Conservation (phyloP, 1,139 yeast genomes). For the Taphrina pruni region DNA sequence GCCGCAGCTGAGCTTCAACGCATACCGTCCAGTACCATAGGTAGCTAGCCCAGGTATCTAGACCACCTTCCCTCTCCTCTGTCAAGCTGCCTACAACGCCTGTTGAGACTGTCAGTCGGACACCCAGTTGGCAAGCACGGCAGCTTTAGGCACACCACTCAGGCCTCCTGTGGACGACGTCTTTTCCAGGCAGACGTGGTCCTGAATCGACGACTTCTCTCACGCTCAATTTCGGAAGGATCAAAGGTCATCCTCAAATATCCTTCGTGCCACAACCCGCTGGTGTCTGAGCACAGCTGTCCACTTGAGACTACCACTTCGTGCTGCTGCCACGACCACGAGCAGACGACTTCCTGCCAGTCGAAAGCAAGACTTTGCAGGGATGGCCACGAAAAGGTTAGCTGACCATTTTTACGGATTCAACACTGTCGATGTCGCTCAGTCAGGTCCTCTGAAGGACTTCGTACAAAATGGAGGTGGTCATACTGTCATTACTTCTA, state of each 20-base stretch:
- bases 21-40: too few relatives aligned
- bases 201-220: background rate
- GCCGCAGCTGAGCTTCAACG: too few relatives aligned
- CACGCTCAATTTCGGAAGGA: background rate
- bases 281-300: background rate
- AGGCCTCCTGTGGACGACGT: too few relatives aligned
- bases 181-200: background rate
- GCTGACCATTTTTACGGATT: conserved; percentile 69
- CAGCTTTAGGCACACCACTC: too few relatives aligned
- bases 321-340: background rate
- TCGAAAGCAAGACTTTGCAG: background rate
- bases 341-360: background rate
- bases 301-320: background rate
- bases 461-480: conserved; percentile 88
- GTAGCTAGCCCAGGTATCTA: too few relatives aligned
- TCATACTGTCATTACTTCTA: conserved; percentile 87
- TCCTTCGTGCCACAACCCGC: background rate
- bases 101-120: too few relatives aligned
- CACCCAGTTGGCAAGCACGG: too few relatives aligned
- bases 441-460: conserved; percentile 75
- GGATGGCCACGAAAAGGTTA: conserved; percentile 18
- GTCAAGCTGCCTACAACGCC: background rate
- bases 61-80: conserved; percentile 4
- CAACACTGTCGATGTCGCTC: conserved; percentile 75
- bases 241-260: background rate